Evolutionary conservation across 2,329 filamentous ascomycete species (phyloP).

Genomic region (Penicillium sp.): DNA sequence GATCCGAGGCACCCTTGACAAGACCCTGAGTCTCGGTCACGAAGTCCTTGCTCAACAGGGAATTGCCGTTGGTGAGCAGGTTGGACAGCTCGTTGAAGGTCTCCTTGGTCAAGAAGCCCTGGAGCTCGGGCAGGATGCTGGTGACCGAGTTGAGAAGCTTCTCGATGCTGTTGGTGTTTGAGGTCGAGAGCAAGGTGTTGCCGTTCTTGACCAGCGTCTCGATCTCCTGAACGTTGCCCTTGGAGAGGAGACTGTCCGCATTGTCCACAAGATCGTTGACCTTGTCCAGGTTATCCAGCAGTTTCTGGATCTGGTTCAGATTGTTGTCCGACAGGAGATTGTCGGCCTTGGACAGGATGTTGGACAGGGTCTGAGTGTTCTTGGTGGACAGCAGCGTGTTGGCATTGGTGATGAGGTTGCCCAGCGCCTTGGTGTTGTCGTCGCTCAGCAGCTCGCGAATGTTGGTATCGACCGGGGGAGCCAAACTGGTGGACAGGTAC

Average conservation of each 20-base stretch:
- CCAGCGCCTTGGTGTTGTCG: conserved; percentile 19
- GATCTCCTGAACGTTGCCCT: conserved; percentile 28
- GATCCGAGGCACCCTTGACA: conserved; percentile 16
- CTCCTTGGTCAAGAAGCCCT: conserved; percentile 19
- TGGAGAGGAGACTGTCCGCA: conserved; percentile 27
- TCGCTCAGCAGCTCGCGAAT: conserved; percentile 19
- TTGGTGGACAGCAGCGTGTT: conserved; percentile 22
- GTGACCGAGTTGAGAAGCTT: conserved; percentile 16
- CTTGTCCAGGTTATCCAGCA: conserved; percentile 28
- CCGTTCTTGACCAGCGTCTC: conserved; percentile 27
- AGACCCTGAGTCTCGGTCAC: conserved; percentile 20
- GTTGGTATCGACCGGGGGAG: conserved; percentile 26
- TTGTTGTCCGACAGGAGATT: conserved; percentile 20
- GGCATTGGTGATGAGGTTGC: conserved; percentile 28
- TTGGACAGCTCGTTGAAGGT: conserved; percentile 19
- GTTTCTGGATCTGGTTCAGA: conserved; percentile 20
- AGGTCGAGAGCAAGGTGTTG: conserved; percentile 26
- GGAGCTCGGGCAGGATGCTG: conserved; percentile 19
- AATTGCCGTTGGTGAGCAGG: conserved; percentile 22
- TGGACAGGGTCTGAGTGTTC: conserved; percentile 21
- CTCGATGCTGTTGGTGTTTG: conserved; percentile 20
- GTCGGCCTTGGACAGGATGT: conserved; percentile 20
- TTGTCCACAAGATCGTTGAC: conserved; percentile 32
- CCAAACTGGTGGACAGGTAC: conserved; percentile 25
- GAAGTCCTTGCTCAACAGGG: conserved; percentile 22